Evolutionary conservation across 2,329 filamentous ascomycete species (phyloP).

Genomic region (Sphaerulina populicola): DNA sequence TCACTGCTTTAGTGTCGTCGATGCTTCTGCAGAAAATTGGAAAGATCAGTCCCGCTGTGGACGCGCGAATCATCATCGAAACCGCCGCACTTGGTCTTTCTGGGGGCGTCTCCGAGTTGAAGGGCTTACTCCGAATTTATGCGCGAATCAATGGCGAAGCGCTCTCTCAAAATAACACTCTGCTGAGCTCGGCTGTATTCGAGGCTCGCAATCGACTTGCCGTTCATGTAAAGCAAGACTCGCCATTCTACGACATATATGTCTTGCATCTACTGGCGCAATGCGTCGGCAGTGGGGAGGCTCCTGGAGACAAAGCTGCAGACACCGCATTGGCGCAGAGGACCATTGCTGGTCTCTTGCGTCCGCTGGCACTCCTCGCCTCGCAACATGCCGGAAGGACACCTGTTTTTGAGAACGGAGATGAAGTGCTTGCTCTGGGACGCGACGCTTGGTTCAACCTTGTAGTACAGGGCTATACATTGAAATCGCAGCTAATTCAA

Average conservation of each 20-base stretch:
- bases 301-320: conserved; percentile 45
- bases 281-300: conserved; percentile 84
- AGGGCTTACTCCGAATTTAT: conserved; percentile 76
- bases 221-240: conserved; percentile 56
- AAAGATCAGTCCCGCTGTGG: conserved; percentile 70
- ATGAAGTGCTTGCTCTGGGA: conserved; percentile 48
- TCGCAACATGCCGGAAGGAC: conserved; percentile 47
- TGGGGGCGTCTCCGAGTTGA: conserved; percentile 74
- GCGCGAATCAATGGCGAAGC: conserved; percentile 65
- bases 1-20: conserved; percentile 82
- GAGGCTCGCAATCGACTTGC: conserved; percentile 75
- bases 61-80: conserved; percentile 77
- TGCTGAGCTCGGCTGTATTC: conserved; percentile 63
- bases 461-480: conserved; percentile 81
- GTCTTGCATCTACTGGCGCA: conserved; percentile 74
- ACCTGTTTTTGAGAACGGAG: conserved; percentile 43
- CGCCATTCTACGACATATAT: conserved; percentile 73
- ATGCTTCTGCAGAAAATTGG: conserved; percentile 95
- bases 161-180: conserved; percentile 57
- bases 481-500: conserved; percentile 63
- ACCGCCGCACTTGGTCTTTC: conserved; percentile 68
- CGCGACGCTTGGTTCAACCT: conserved; percentile 98
- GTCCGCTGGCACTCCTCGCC: conserved; percentile 78
- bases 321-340: conserved; percentile 66
- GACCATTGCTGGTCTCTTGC: conserved; percentile 80